Conservation (phyloP, 805 yeast species). For the Ogataea chonburiensis region DNA sequence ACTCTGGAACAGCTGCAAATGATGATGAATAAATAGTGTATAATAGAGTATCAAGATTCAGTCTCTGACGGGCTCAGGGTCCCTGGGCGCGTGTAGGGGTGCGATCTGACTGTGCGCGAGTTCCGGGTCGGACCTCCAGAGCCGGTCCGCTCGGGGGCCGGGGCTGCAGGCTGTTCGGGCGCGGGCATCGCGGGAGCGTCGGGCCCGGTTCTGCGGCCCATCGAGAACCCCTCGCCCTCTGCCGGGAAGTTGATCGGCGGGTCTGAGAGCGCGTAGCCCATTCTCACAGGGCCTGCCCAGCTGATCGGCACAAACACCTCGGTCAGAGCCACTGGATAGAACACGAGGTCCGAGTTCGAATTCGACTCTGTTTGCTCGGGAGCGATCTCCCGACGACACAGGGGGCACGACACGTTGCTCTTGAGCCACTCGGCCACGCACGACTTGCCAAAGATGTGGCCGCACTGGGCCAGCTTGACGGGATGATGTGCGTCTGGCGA, state of each 20-base stretch:
- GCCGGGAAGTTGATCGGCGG: constrained; percentile 31
- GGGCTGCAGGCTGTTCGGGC: constrained; percentile 4
- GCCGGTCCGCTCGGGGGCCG: constrained; percentile 11
- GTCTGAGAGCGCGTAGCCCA: constrained; percentile 24
- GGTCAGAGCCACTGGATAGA: constrained; percentile 31
- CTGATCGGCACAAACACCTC: constrained; percentile 32
- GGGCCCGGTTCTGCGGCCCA: constrained; percentile 30
- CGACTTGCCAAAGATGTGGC: constrained; percentile 75
- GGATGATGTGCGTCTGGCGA: constrained; percentile 51
- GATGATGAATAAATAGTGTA: constrained; percentile 17
- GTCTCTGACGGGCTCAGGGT: constrained; percentile 9
- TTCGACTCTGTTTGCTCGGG: constrained; percentile 23
- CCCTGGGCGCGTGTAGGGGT: constrained; percentile 21
- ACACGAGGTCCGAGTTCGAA: constrained; percentile 15
- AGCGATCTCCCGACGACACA: constrained; percentile 63
- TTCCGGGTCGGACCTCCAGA: constrained; percentile 21
- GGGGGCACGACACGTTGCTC: constrained; percentile 72
- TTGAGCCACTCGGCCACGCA: constrained; percentile 81
- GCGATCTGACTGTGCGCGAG: constrained; percentile 15
- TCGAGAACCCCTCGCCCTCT: constrained; percentile 27
- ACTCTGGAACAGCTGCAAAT: constrained; percentile 34
- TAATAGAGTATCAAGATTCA: constrained; percentile 3
- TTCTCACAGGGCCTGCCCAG: constrained; percentile 28
- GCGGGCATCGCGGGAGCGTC: constrained; percentile 6
- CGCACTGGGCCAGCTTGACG: constrained; percentile 67